These are phyloP conservation scores for Moniliophthora roreri DNA, from an alignment of 1,284 basidiomycete genomes.

Conservation along the genomic window DNA sequence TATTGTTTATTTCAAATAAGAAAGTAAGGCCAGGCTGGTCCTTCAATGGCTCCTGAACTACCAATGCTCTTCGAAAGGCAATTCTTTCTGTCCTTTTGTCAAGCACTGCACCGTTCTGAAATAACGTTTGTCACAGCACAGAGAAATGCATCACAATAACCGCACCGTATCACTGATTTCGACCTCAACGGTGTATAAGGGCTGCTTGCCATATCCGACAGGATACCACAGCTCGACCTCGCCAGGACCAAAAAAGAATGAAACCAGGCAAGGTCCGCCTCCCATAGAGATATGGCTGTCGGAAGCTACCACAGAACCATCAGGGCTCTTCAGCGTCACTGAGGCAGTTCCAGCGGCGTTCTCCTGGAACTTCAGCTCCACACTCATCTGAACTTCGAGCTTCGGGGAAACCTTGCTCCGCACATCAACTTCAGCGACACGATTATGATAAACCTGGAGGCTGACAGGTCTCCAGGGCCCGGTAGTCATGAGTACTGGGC, in stretches of 20 bases:
- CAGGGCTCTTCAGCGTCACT: constrained; percentile 47
- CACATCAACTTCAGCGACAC: constrained; percentile 66
- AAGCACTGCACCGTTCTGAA: constrained; percentile 46
- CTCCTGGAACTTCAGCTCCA: constrained; percentile 43
- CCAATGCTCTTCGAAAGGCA: constrained; percentile 72
- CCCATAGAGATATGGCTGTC: constrained; percentile 36
- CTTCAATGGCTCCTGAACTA: constrained; percentile 75
- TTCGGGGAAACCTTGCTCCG: constrained; percentile 52
- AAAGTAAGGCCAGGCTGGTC: constrained; percentile 79
- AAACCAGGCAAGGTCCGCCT: constrained; percentile 36
- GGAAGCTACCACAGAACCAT: constrained; percentile 42
- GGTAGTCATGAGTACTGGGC: constrained; percentile 73
- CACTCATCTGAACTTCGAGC: constrained; percentile 49
- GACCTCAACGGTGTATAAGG: constrained; percentile 67
- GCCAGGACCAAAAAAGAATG: constrained; percentile 54
- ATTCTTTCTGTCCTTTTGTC: constrained; percentile 59
- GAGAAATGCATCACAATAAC: constrained; percentile 1
- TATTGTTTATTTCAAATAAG: constrained; percentile 86
- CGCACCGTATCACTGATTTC: constrained; percentile 50
- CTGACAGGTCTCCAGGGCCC: constrained; percentile 81
- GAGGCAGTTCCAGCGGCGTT: constrained; percentile 36
- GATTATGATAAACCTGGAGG: constrained; percentile 65
- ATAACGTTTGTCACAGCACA: neutral
- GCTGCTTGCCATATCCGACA: constrained; percentile 78
- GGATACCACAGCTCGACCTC: constrained; percentile 81